phyloP scores from a whole-genome alignment of 768 basidiomycete genomes.

The Suillus paluster region DNA sequence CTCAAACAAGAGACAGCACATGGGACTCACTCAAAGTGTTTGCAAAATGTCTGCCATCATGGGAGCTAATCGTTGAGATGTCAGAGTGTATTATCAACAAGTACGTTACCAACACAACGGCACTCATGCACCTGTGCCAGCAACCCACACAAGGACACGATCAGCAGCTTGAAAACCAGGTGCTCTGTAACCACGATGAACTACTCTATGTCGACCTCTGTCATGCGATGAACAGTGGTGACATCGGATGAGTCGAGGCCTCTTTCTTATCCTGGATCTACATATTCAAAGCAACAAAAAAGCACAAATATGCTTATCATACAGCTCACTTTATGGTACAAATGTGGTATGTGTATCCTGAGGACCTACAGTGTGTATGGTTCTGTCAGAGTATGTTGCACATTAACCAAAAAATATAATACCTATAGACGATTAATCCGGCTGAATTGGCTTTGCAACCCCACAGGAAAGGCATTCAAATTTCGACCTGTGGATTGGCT shows the following conservation, averaged over 20 bases:
- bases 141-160: conserved; percentile 15
- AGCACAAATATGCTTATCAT: conserved; percentile 37
- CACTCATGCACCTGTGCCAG: not conserved
- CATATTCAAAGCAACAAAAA: conserved; percentile 34
- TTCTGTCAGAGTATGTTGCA: too few species aligned
- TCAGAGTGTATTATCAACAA: conserved; percentile 16
- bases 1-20: conserved; percentile 3
- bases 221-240: conserved; percentile 33
- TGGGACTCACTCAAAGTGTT: conserved; percentile 23
- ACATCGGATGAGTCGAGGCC: conserved; percentile 38
- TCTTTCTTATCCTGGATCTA: conserved; percentile 31
- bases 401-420: too few species aligned
- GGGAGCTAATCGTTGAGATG: conserved; percentile 19
- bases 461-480: conserved; percentile 27
- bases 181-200: conserved; percentile 23
- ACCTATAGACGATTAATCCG: conserved; percentile 17
- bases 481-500: conserved; percentile 38
- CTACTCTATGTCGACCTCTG: conserved; percentile 38
- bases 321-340: too few species aligned
- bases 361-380: too few species aligned
- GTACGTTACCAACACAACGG: not conserved
- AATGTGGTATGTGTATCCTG: too few species aligned
- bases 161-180: conserved; percentile 25
- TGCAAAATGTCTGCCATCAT: conserved; percentile 25
- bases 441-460: conserved; percentile 35